phyloP scores from a whole-genome alignment of 2,329 filamentous ascomycete genomes.

The Trichoderma sp. region DNA sequence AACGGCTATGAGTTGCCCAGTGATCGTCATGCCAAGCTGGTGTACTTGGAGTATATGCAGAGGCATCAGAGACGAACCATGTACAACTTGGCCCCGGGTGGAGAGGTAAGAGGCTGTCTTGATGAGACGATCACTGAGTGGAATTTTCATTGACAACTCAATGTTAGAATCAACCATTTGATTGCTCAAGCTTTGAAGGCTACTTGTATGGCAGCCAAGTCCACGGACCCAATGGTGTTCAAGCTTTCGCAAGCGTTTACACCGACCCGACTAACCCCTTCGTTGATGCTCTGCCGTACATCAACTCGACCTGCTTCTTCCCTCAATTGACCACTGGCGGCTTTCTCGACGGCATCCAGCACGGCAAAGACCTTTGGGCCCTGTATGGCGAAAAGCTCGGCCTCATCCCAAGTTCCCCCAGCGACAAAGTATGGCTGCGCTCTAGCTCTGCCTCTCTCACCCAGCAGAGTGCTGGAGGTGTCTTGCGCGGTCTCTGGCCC shows the following conservation, averaged over 20 bases:
- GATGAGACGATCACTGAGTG: neutral
- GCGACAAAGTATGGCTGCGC: slow-evolving; percentile 17
- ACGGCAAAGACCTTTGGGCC: slow-evolving; percentile 22
- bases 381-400: slow-evolving; percentile 17
- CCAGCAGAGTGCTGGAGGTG: slow-evolving; percentile 21
- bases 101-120: slow-evolving; percentile 3
- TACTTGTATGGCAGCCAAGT: slow-evolving; percentile 10
- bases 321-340: slow-evolving; percentile 20
- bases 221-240: neutral
- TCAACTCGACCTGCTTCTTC: slow-evolving; percentile 25
- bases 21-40: slow-evolving; percentile 21
- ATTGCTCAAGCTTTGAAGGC: slow-evolving; percentile 21
- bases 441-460: slow-evolving; percentile 18
- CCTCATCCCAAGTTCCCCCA: neutral
- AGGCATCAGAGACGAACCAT: slow-evolving; percentile 24
- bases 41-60: slow-evolving; percentile 24
- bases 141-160: neutral
- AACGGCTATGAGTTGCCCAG: slow-evolving; percentile 20
- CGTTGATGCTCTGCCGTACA: slow-evolving; percentile 22
- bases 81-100: slow-evolving; percentile 22
- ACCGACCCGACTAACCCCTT: slow-evolving; percentile 20
- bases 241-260: slow-evolving; percentile 15
- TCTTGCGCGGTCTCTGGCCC: slow-evolving; percentile 21
- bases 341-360: slow-evolving; percentile 18
- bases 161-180: slow-evolving; percentile 19